Conservation (phyloP, 768 basidiomycete species). For the Pleurotus giganteus region DNA sequence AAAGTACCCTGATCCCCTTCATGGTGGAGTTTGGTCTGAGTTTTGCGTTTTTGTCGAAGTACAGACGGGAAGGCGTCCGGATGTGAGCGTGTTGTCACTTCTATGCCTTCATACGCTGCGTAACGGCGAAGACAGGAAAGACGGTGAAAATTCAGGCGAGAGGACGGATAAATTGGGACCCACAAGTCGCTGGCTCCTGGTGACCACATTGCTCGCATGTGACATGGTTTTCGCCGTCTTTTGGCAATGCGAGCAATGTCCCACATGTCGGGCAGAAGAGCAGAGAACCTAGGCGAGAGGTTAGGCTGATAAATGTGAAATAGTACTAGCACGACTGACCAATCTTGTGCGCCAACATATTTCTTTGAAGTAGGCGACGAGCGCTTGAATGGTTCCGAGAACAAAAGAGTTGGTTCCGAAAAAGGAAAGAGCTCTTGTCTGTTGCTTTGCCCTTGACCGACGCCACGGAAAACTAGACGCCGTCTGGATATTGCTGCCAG, state of each 20-base stretch:
- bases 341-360: constrained; percentile 43
- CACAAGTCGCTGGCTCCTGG: constrained; percentile 86
- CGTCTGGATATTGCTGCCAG: too few relatives aligned
- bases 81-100: constrained; percentile 87
- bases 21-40: constrained; percentile 79
- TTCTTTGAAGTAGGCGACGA: background rate
- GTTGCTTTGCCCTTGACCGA: background rate
- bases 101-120: constrained; percentile 87
- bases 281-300: constrained; percentile 63
- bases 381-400: background rate
- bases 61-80: constrained; percentile 94
- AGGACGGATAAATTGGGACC: constrained; percentile 29
- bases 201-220: constrained; percentile 87
- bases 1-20: constrained; percentile 62
- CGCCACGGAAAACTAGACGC: background rate
- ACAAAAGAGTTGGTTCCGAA: constrained; percentile 2
- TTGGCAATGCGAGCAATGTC: constrained; percentile 81
- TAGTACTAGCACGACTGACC: constrained; percentile 27
- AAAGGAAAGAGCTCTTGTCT: background rate
- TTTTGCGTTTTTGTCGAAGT: constrained; percentile 84
- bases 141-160: background rate
- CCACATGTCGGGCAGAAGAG: constrained; percentile 95
- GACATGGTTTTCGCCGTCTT: constrained; percentile 70
- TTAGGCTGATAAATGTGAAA: background rate
- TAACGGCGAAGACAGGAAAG: background rate